phyloP scores from a whole-genome alignment of 1,284 basidiomycete species.

The Golubevia sp. region DNA sequence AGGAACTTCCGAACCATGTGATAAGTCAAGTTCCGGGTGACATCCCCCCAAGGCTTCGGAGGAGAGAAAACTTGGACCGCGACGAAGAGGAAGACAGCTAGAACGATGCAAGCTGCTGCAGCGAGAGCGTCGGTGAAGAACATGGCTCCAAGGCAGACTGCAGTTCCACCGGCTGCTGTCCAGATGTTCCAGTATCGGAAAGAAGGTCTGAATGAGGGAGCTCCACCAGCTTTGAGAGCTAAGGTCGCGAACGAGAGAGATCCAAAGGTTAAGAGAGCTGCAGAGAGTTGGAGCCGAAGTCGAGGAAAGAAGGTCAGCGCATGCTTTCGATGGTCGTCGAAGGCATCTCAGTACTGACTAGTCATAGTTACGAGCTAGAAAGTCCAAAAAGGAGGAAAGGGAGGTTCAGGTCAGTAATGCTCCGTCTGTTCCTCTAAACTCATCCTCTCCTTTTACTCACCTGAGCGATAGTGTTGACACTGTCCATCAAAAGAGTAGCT shows the following conservation, averaged over 20 bases:
- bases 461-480: conserved; percentile 55
- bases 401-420: neutral
- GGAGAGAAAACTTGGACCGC: conserved; percentile 55
- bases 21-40: conserved; percentile 58
- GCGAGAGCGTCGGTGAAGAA: conserved; percentile 48
- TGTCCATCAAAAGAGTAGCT: conserved; percentile 49
- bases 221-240: conserved; percentile 59
- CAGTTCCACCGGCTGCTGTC: conserved; percentile 50
- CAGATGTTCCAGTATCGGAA: conserved; percentile 62
- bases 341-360: neutral
- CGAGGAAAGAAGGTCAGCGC: neutral
- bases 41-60: conserved; percentile 60
- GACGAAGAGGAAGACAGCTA: conserved; percentile 48
- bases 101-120: conserved; percentile 41
- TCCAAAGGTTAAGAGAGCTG: conserved; percentile 55
- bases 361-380: conserved; percentile 57
- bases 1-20: conserved; percentile 59
- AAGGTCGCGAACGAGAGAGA: conserved; percentile 53
- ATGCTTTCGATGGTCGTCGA: conserved; percentile 1
- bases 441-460: too few relatives aligned
- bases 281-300: neutral
- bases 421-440: too few relatives aligned
- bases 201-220: conserved; percentile 57
- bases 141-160: conserved; percentile 53
- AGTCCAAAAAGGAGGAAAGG: too few relatives aligned